phyloP scores from a whole-genome alignment of 108 stramenopile genomes.

The Cylindrotheca closterium region DNA sequence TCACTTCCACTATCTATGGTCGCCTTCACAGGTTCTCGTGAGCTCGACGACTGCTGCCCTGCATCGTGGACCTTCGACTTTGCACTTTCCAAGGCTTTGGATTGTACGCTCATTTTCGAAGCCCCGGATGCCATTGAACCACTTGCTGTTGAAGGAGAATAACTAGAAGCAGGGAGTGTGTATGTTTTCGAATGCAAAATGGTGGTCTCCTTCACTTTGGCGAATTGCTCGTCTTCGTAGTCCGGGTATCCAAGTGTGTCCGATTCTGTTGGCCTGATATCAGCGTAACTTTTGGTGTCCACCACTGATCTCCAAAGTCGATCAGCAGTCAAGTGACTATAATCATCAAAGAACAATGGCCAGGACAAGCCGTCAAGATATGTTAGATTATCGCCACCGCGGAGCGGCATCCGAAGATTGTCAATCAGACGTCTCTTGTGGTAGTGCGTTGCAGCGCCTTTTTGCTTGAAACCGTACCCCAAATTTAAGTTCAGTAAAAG shows the following conservation, averaged over 20 bases:
- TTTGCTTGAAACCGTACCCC: constrained; percentile 57
- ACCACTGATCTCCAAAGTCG: constrained; percentile 40
- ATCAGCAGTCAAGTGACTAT: constrained; percentile 66
- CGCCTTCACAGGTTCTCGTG: no score
- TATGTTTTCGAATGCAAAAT: no score
- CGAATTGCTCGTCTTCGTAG: constrained; percentile 4
- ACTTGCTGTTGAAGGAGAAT: no score
- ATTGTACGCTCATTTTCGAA: no score
- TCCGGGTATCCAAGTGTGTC: constrained; percentile 6
- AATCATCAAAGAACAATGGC: constrained; percentile 86
- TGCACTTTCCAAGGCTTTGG: no score
- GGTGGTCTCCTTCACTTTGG: no score
- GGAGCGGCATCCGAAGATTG: constrained; percentile 39
- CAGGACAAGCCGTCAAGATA: constrained; percentile 72
- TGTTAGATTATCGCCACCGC: constrained; percentile 72
- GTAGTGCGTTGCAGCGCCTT: constrained; percentile 13
- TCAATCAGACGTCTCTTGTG: constrained; percentile 35
- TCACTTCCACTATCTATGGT: no score
- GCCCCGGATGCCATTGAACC: no score
- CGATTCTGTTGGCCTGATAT: constrained; percentile 32
- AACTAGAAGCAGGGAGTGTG: no score
- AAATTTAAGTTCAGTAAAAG: constrained; percentile 45
- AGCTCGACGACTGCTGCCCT: no score
- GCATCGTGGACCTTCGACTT: no score
- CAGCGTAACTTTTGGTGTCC: constrained; percentile 21